Base-by-base conservation (phyloP, 495 filamentous ascomycete species). In the Penicillium ucsense region DNA sequence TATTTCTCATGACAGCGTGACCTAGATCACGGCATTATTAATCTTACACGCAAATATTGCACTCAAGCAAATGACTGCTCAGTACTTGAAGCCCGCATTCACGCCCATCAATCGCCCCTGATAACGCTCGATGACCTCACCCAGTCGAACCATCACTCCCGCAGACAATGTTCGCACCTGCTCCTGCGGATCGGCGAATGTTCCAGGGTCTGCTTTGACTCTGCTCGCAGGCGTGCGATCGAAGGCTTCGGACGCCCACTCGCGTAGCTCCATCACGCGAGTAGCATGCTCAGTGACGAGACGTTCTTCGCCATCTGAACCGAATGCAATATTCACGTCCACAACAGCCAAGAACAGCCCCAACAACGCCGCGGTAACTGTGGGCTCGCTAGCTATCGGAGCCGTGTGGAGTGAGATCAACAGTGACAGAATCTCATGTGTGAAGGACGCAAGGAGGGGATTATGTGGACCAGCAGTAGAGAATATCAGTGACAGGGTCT, bases 121-220 rank as follows among this genome's bases (percentile, higher is more conserved):
- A 62, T 85, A 92, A 64, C 82, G 83, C 61, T 94, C 86, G 37
- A 90, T 80, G 32, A 85, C 78, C 66, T 94, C 89, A 35, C 79
- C 77, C 46, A 85, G 65, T 55, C 82, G 83, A 20, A 94, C 78
- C 66, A 96, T 66, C 38, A 94, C 81, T 1, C 85, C 89, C 3
- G 92, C 92, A 29, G 89, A 84, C 54, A 98, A 10, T 5, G 66
- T 68, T 29, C 74, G 56, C 40, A 67, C 59, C 35, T 72, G 62
- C 43, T 71, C 62, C 50, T 64, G 57, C 33, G 62, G 61, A 49
- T 68, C 62, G 33, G 45, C 49, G 6, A 51, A 80, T 75, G 88
- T 78, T 3, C 70, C 12, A 2, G 49, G 37, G 12, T 29, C 41
- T 35, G 47, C 9, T 42, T 35, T 38, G 4, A 27, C 49, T 31